These are phyloP conservation scores for Wickerhamomyces canadensis DNA, from an alignment of 805 yeast species.

Conservation along the genomic window DNA sequence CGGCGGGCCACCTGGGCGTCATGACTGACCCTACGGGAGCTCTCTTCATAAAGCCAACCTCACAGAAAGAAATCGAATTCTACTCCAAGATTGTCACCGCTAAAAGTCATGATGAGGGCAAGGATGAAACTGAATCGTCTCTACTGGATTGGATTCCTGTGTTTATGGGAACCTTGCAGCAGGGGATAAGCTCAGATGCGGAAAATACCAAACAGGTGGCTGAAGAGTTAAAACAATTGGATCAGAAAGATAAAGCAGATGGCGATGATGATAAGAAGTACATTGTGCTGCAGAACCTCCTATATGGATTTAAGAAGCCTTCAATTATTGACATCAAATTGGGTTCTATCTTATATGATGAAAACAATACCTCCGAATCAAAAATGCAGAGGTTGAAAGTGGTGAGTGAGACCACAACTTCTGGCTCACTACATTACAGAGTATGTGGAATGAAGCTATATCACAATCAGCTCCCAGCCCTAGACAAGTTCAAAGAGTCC, in stretches of 20 bases:
- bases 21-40: constrained; percentile 56
- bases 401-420: constrained; percentile 71
- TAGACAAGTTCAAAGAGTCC: constrained; percentile 6
- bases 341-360: constrained; percentile 70
- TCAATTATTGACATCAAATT: constrained; percentile 79
- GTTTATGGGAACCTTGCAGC: constrained; percentile 53
- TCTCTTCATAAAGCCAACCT: constrained; percentile 67
- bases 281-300: constrained; percentile 67
- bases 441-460: constrained; percentile 83
- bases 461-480: constrained; percentile 14
- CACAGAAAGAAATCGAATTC: constrained; percentile 66
- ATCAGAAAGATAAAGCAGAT: not conserved
- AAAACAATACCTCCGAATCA: constrained; percentile 45
- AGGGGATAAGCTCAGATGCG: constrained; percentile 34
- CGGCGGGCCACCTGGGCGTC: constrained; percentile 91
- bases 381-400: constrained; percentile 54
- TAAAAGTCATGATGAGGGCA: constrained; percentile 22
- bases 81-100: constrained; percentile 36
- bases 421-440: constrained; percentile 70
- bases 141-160: constrained; percentile 57
- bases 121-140: constrained; percentile 25
- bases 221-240: constrained; percentile 14
- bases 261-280: constrained; percentile 26
- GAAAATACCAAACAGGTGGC: constrained; percentile 19
- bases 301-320: constrained; percentile 58